Base-by-base conservation (phyloP, 306 rosid species). In the Lathyrus tuberosus region DNA sequence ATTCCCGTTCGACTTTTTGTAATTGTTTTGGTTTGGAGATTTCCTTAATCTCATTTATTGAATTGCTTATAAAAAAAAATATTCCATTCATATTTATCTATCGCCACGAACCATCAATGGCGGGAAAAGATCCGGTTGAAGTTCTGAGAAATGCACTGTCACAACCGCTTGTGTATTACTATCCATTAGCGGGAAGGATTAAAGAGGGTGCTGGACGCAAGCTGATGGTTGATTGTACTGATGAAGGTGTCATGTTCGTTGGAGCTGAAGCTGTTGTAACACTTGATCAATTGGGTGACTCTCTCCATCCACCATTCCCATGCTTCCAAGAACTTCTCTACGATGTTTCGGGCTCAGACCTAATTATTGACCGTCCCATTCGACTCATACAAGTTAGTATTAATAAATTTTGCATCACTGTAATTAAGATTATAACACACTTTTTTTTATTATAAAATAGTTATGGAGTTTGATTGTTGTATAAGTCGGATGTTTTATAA, bases 181-280 rank as follows among this genome's bases (percentile, higher is more conserved):
- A 75, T 4, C 80, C 77, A 13, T 30, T 80, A 6, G 77, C 80
- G 0, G 80, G 74, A 6, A 57, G 84, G n/a, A 62, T 80, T n/a
- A 75, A 48, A 26, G 74, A 80, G 8, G 70, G 60, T 0, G 51
- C 8, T 35, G 2, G 5, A 0, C 28, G 58, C 15, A 79, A 79
- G 53, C 35, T 78, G 4, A 52, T 73, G 33, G 86, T 83, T 52
- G 87, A 81, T 14, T 86, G 88, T 31, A 81, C 67, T 1, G 88
- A 65, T 2, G 85, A 83, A 10, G 87, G 91, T 1, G 62, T 83
- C 11, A 3, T 73, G 10, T 83, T 83, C 66, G 5, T 83, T 9
- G 84, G 74, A 42, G 88, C 86, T 1, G 83, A 78, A 4, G 83
- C 86, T 1, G 79, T 83, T 8, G 78, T 78, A 4, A 70, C 68